Evolutionary conservation across 805 yeast species (phyloP), one percentile per base, ranked within the genome.

Genomic region (Schwanniomyces polymorphus): DNA sequence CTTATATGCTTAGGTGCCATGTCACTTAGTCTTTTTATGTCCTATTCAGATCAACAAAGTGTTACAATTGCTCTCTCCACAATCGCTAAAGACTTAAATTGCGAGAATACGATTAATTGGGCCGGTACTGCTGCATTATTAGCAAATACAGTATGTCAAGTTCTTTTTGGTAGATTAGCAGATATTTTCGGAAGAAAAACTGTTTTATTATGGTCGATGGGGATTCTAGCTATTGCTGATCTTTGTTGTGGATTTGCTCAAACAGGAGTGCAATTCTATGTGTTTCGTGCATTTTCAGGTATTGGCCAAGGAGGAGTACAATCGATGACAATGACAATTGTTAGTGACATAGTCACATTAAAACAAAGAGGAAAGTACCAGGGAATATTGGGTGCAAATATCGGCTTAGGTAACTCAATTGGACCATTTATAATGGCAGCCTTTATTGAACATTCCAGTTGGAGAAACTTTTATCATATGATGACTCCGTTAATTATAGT

Each of bases 401-500:
- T 78, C 18, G 84, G 83, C 0, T 27, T 76, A 3, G 84, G 84
- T 4, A 77, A 76, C 52, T 75, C 78, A 2, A 56, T 76, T 12
- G 87, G 86, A 0, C 87, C 87, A 0, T 73, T 82, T 39, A 51
- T 80, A 6, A 79, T 82, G 63, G 78, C 82, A 29, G 80, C 73
- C 0, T 74, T 80, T 53, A 70, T 79, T 8, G 63, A 68, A 45
- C 56, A 58, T 41, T 56, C 58, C 12, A 64, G 72, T 7, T 82
- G 87, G 87, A 68, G 82, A 44, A 73, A 78, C 54, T 75, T 80
- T 47, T 83, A 78, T 56, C 78, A 76, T 56, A 54, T 76, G 42
- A 61, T 76, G 53, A 61, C 76, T 21, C 82, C 85, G 3, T 46
- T 72, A 17, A 65, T 73, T 7, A 54, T 68, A 4, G 40, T 64